Evolutionary conservation across 257 asterid genomes (phyloP), one percentile per base, ranked within the genome.

Genomic region (Striga asiatica): DNA sequence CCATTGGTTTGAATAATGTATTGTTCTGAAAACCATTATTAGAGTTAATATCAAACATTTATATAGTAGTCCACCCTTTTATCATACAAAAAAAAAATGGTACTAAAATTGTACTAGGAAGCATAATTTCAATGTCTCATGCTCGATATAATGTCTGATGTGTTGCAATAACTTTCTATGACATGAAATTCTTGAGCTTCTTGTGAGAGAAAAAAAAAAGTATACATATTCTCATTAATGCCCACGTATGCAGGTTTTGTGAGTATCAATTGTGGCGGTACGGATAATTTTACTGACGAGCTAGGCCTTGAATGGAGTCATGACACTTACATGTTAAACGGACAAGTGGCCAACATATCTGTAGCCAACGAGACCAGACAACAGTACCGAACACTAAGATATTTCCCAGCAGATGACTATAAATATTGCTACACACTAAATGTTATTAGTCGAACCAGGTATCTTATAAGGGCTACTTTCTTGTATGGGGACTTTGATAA

Each of bases 191-290:
- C 13, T 12, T 31, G 23, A 19, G 19, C 20, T 6, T 6, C 10
- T 49, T 43, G 14, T 27, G 58, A 49, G 16, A 39, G 53, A 22
- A 2, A 13, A 34, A 6, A n/a, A n/a, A n/a, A n/a, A n/a, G n/a
- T n/a, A n/a, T n/a, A n/a, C n/a, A n/a, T n/a, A n/a, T n/a, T n/a
- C 16, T 8, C 1, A 38, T 13, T 2, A 9, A 42, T 22, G 24
- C 50, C 32, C 21, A 51, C 32, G 58, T n/a, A 55, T 77, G 66
- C 86, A 92, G 98, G 99, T 66, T 92, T 92, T 70, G 71, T 88
- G 42, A 92, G 97, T 67, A 52, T 92, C 67, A 78, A 92, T 62
- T 92, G 99, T 67, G 99, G 99, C 29, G 99, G 99, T 54, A 57
- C 74, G 13, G 71, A 59, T 56, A 78, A 73, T 70, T 92, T 65